These are phyloP conservation scores for Escovopsis weberi DNA, from an alignment of 2,329 filamentous ascomycete genomes.

Conservation along the genomic window DNA sequence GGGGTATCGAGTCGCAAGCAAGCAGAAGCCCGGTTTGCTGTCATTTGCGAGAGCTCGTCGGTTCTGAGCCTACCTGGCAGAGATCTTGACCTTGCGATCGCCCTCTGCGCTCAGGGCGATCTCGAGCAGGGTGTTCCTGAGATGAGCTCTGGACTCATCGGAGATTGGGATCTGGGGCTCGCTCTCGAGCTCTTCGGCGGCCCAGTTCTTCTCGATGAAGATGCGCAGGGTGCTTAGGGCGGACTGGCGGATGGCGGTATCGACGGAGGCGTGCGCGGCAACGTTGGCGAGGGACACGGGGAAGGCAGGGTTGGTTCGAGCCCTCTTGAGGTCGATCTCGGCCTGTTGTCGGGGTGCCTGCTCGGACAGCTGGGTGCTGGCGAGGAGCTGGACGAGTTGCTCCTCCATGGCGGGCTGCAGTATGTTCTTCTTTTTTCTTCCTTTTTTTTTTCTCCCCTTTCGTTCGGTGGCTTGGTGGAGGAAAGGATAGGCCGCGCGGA, in stretches of 20 bases:
- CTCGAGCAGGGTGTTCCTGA: constrained; percentile 62
- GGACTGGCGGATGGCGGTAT: constrained; percentile 65
- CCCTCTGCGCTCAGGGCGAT: constrained; percentile 59
- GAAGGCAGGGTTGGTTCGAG: constrained; percentile 56
- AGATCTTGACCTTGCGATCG: constrained; percentile 75
- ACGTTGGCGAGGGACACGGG: constrained; percentile 69
- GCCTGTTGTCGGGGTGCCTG: constrained; percentile 71
- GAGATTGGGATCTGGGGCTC: constrained; percentile 47
- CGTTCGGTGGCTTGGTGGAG: too few species aligned
- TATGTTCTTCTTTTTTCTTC: background rate
- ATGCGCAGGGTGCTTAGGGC: constrained; percentile 67
- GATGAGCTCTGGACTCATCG: constrained; percentile 57
- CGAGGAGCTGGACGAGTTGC: constrained; percentile 76
- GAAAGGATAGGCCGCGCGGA: background rate
- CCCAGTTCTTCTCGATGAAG: constrained; percentile 80
- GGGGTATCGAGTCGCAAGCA: background rate
- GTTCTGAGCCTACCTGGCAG: constrained; percentile 53
- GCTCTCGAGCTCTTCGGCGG: constrained; percentile 55
- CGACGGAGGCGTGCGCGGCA: constrained; percentile 59
- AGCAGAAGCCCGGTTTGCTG: too few species aligned
- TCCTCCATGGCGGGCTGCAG: constrained; percentile 56
- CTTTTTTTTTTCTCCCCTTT: too few species aligned
- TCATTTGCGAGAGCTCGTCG: too few species aligned
- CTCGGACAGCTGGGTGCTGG: constrained; percentile 66
- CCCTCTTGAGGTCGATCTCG: constrained; percentile 64